Evolutionary conservation across 179 eudicot genomes (phyloP).

Genomic region (Silene coronaria): DNA sequence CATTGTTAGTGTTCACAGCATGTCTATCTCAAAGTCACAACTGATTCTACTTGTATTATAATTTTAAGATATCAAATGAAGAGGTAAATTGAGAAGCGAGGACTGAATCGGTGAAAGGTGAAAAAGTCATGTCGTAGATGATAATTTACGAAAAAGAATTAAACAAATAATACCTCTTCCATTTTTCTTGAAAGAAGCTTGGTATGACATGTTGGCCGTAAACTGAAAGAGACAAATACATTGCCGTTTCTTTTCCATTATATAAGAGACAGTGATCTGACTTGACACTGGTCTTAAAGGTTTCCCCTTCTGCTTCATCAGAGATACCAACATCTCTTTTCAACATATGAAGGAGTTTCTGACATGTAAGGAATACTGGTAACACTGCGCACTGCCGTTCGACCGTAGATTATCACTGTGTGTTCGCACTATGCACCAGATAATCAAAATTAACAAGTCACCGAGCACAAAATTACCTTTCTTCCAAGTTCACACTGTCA

Average conservation of each 20-base stretch:
- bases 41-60: background rate
- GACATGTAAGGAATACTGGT: no score
- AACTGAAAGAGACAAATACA: background rate
- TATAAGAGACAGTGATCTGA: background rate
- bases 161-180: background rate
- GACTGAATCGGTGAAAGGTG: background rate
- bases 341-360: no score
- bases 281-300: background rate
- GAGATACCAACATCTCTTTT: no score
- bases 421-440: background rate
- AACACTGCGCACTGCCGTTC: background rate
- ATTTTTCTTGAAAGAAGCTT: no score
- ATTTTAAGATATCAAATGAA: background rate
- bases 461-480: background rate
- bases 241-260: background rate
- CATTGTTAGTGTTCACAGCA: background rate
- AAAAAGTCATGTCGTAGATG: background rate
- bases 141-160: background rate
- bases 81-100: background rate
- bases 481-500: background rate
- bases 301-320: background rate
- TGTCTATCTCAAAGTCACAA: background rate
- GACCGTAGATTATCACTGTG: background rate
- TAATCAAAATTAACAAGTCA: background rate
- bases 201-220: no score